Base-by-base conservation (phyloP, 352 stramenopile species). In the Globisporangium sylvaticum region DNA sequence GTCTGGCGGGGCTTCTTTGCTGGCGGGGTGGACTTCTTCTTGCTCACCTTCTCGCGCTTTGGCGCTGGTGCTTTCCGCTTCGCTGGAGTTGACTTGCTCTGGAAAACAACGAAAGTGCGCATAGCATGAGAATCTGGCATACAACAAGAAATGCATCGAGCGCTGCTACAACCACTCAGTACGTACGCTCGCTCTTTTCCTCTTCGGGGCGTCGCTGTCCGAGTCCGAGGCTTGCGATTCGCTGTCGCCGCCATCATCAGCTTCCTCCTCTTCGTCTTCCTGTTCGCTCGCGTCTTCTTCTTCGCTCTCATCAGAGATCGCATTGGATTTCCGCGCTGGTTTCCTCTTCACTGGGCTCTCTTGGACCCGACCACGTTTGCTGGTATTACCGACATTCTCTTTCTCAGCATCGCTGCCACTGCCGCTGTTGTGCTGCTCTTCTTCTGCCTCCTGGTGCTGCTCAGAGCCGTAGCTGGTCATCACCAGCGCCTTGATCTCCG, bases 281-380 rank as follows among this genome's bases (percentile, higher is more conserved):
- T 75, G 67, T 0, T 76, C 72, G 27, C 6, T 68, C 31, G 14
- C 34, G 34, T 72, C 65, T 44, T 72, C 63, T 0, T 77, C 69
- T 1, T 76, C 73, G 34, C 8, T 68, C 62, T 70, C 71, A 65
- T 86, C 75, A n/a, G 77, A 73, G 50, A 85, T 69, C 42, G 69
- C 42, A 65, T 81, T 76, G 42, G 65, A 66, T 48, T 74, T 79
- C 25, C 31, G 42, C 57, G 22, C 24, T 15, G 10, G 46, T 55
- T 54, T 69, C 50, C 65, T 70, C 57, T 78, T 78, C 58, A 57
- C 24, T 57, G 63, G 73, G 44, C 50, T 77, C n/a, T 6, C 37
- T 57, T 57, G 50, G 12, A 34, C 22, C 12, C 50, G 50, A 20
- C 24, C 50, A 57, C 50, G 24, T 10, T 20, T 32, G 24, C 50